These are phyloP conservation scores for Blumeria graminis DNA, from an alignment of 2,329 filamentous ascomycete species.

Conservation along the genomic window DNA sequence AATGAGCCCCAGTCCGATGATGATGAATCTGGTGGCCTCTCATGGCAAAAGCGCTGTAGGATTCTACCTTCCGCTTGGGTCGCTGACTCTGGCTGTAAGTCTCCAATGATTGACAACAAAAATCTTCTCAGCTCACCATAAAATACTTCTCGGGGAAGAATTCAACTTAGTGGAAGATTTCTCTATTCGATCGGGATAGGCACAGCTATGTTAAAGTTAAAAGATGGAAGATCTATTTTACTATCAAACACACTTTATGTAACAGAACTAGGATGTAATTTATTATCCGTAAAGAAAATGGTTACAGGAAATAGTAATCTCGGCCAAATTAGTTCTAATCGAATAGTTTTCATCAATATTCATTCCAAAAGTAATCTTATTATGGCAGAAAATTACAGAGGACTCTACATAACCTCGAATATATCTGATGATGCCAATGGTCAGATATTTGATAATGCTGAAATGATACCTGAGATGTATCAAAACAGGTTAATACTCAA, in stretches of 20 bases:
- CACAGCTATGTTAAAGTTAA: not conserved
- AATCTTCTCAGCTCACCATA: not conserved
- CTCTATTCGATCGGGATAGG: not conserved
- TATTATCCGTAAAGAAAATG: constrained; percentile 1
- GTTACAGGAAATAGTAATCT: not conserved
- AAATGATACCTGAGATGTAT: not conserved
- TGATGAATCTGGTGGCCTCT: not conserved
- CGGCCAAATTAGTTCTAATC: not conserved
- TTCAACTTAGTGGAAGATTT: not conserved
- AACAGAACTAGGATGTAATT: not conserved
- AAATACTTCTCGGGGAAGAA: not conserved
- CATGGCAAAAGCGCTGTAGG: not conserved
- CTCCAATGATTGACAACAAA: not conserved
- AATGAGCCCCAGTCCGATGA: not conserved
- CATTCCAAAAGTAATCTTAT: not conserved
- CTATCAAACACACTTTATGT: not conserved
- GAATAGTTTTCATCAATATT: not conserved
- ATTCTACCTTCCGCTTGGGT: not conserved
- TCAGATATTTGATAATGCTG: not conserved
- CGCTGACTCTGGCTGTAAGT: not conserved
- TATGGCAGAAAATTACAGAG: not conserved
- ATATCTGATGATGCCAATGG: not conserved
- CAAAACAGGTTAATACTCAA: not conserved
- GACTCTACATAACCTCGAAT: not conserved
- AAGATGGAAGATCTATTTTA: not conserved